Percentiles rank a stretch among this genome's conserved stretches.
Evolutionary conservation across 225 moss, liverwort and hornwort genomes (phyloP).

Genomic region (Bryoerythrophyllum caledonicum): DNA sequence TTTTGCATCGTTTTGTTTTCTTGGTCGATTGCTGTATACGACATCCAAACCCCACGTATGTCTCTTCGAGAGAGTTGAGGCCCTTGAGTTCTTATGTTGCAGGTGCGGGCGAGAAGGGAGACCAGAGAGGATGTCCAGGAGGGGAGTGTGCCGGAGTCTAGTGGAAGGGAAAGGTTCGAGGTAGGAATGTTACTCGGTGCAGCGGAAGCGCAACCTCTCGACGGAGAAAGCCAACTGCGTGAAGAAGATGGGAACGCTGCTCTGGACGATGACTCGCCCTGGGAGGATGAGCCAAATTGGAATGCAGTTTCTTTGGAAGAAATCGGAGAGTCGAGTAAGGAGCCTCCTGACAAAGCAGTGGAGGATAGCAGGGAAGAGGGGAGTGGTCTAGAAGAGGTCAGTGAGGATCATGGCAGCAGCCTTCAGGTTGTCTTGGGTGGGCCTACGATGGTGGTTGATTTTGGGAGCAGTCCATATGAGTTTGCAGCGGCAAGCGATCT

Average conservation of each 20-base stretch:
- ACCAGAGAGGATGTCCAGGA: conserved; percentile 73
- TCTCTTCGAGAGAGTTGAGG: too few relatives aligned
- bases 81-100: conserved; percentile 32
- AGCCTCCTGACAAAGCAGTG: conserved; percentile 58
- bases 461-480: conserved; percentile 45
- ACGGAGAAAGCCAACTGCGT: conserved; percentile 83
- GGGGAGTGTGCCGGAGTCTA: conserved; percentile 86
- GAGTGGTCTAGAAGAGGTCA: conserved; percentile 35
- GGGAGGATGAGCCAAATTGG: conserved; percentile 73
- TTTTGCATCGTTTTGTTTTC: not conserved
- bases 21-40: conserved; percentile 16
- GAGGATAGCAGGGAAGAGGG: conserved; percentile 40
- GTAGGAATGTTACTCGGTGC: conserved; percentile 44
- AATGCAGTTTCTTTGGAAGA: conserved; percentile 44
- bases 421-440: conserved; percentile 42
- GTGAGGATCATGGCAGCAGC: conserved; percentile 48
- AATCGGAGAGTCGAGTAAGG: conserved; percentile 54
- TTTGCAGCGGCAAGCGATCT: conserved; percentile 29
- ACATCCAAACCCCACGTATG: conserved; percentile 12
- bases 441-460: conserved; percentile 47
- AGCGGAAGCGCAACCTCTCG: conserved; percentile 81
- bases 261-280: conserved; percentile 82
- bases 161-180: conserved; percentile 80
- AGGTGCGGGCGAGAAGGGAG: conserved; percentile 87
- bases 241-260: conserved; percentile 89